phyloP scores from a whole-genome alignment of 345 rosid genomes.

The Melaleuca quinquenervia region DNA sequence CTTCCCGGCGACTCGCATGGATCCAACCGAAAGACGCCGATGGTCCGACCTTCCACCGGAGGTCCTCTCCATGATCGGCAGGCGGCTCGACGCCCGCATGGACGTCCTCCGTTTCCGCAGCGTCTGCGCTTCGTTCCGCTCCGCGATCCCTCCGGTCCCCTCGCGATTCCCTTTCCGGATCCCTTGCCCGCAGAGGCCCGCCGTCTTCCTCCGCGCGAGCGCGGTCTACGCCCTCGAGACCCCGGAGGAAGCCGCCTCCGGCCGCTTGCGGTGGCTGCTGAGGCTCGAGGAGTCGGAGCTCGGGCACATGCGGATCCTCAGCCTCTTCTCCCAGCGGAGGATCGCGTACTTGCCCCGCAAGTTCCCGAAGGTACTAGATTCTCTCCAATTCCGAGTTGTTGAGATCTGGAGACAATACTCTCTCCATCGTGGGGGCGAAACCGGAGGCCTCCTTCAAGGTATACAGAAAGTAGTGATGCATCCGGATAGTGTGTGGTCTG shows the following conservation, averaged over 20 bases:
- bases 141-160: not conserved
- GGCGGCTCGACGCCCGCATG: conserved; percentile 1
- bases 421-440: not conserved
- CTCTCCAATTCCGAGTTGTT: not conserved
- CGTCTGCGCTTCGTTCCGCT: conserved; percentile 12
- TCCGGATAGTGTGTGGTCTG: not conserved
- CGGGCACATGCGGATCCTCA: not conserved
- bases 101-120: conserved; percentile 9
- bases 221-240: not conserved
- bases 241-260: not conserved
- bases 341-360: not conserved
- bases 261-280: not conserved
- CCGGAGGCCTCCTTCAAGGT: not conserved
- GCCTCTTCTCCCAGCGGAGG: not conserved
- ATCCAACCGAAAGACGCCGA: not conserved
- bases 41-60: conserved; percentile 6
- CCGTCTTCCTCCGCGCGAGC: not conserved
- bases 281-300: not conserved
- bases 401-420: conserved; percentile 1
- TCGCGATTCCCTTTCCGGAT: not conserved
- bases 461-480: not conserved
- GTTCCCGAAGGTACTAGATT: conserved; percentile 1
- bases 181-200: not conserved
- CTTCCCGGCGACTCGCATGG: not conserved
- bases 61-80: not conserved